Conservation (phyloP, 169 alveolate species). For the Plasmodium gonderi region DNA sequence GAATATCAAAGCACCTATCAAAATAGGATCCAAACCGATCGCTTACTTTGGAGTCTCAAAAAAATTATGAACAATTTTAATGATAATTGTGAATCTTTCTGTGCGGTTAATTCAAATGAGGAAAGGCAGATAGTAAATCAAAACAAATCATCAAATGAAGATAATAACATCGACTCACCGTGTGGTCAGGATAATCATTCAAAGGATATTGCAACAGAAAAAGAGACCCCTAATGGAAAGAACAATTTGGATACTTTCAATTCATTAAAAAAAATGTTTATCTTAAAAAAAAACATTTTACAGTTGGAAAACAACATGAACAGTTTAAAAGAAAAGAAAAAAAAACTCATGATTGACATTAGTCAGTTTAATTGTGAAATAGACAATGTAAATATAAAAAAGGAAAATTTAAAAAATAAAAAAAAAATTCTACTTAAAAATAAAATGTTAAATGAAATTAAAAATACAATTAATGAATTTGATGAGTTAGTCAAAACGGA, state of each 20-base stretch:
- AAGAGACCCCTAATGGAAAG: neutral
- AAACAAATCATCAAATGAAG: neutral
- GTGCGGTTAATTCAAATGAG: neutral
- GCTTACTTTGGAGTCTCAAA: neutral
- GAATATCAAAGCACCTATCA: conserved; percentile 2
- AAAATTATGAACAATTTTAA: neutral
- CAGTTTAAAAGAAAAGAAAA: conserved; percentile 18
- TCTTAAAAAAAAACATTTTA: conserved; percentile 30
- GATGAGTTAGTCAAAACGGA: conserved; percentile 38
- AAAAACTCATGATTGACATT: conserved; percentile 49
- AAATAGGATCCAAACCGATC: neutral
- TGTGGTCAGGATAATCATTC: neutral
- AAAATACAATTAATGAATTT: conserved; percentile 30
- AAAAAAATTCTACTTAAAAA: conserved; percentile 43
- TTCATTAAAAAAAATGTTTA: conserved; percentile 7
- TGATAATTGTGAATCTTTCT: neutral
- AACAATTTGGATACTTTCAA: neutral
- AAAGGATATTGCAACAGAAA: neutral
- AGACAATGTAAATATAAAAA: conserved; percentile 50
- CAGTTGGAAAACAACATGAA: conserved; percentile 17
- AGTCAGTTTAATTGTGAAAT: conserved; percentile 40
- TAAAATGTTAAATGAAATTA: conserved; percentile 50
- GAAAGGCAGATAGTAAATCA: neutral
- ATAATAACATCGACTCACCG: neutral
- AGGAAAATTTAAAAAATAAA: conserved; percentile 44